phyloP scores from a whole-genome alignment of 805 yeast species.

The Monosporozyma aerobia region DNA sequence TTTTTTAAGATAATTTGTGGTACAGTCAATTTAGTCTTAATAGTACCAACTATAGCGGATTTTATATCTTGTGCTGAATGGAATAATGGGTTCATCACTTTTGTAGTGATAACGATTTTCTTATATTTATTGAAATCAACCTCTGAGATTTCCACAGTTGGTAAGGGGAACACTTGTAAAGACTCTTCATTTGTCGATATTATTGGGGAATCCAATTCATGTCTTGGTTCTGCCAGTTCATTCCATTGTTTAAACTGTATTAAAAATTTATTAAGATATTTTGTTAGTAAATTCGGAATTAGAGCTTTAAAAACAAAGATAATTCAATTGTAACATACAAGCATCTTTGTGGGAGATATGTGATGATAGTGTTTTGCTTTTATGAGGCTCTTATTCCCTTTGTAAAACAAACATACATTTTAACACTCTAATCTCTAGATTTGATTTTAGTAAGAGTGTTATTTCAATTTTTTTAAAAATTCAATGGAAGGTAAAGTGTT shows the following conservation, averaged over 20 bases:
- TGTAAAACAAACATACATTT: background rate
- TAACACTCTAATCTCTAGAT: background rate
- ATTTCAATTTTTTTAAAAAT: background rate
- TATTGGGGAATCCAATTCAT: constrained; percentile 32
- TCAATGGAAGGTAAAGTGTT: background rate
- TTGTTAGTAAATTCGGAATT: background rate
- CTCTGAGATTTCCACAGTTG: constrained; percentile 21
- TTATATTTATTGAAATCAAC: constrained; percentile 11
- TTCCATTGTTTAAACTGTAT: constrained; percentile 42
- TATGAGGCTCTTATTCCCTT: background rate
- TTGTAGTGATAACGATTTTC: constrained; percentile 18
- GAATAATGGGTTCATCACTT: constrained; percentile 23
- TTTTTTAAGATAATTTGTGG: constrained; percentile 1
- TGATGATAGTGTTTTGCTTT: background rate
- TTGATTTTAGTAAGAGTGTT: background rate
- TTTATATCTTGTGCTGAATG: constrained; percentile 12
- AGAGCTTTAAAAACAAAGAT: background rate
- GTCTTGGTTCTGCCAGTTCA: constrained; percentile 40
- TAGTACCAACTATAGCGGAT: constrained; percentile 10
- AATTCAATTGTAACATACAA: background rate
- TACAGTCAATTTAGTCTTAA: constrained; percentile 7
- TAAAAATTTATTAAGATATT: background rate
- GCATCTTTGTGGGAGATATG: background rate
- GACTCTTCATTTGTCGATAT: constrained; percentile 17
- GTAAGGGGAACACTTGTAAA: constrained; percentile 22